A percentile compares a stretch with the other conserved stretches of the same genome.
These are phyloP conservation scores for Neoascochyta sp. DNA, from an alignment of 2,329 filamentous ascomycete genomes.

Conservation along the genomic window DNA sequence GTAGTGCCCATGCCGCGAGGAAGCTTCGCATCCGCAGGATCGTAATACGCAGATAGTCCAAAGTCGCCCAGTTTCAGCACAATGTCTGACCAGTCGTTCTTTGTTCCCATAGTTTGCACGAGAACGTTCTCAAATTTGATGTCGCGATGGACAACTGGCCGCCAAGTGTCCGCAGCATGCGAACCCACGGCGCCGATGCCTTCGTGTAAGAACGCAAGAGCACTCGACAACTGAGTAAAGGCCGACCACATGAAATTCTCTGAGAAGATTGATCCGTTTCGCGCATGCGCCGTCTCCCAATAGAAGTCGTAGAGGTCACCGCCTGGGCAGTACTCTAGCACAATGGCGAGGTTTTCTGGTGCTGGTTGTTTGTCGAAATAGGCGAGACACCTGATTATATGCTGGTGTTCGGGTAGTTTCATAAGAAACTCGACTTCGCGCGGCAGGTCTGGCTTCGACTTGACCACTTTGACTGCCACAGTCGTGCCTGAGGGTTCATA, in stretches of 20 bases:
- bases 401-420: constrained; percentile 8
- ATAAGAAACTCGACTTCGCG: constrained; percentile 12
- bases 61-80: constrained; percentile 67
- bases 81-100: constrained; percentile 8
- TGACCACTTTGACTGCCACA: constrained; percentile 14
- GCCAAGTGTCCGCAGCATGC: constrained; percentile 51
- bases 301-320: constrained; percentile 14
- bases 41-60: constrained; percentile 61
- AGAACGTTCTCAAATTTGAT: constrained; percentile 95
- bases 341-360: constrained; percentile 2
- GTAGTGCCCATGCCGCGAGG: constrained; percentile 9
- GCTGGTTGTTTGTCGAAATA: constrained; percentile 4
- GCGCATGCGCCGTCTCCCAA: background rate
- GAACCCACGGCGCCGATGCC: constrained; percentile 8
- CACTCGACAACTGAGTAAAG: constrained; percentile 12
- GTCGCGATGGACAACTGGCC: constrained; percentile 90
- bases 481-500: constrained; percentile 3
- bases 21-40: constrained; percentile 3
- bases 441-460: constrained; percentile 1
- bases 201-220: constrained; percentile 20
- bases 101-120: constrained; percentile 40
- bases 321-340: constrained; percentile 12
- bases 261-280: constrained; percentile 4
- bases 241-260: constrained; percentile 16
- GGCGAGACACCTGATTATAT: constrained; percentile 8